Conservation (phyloP, 176 grass and related monocot species). For the Secale cereale region DNA sequence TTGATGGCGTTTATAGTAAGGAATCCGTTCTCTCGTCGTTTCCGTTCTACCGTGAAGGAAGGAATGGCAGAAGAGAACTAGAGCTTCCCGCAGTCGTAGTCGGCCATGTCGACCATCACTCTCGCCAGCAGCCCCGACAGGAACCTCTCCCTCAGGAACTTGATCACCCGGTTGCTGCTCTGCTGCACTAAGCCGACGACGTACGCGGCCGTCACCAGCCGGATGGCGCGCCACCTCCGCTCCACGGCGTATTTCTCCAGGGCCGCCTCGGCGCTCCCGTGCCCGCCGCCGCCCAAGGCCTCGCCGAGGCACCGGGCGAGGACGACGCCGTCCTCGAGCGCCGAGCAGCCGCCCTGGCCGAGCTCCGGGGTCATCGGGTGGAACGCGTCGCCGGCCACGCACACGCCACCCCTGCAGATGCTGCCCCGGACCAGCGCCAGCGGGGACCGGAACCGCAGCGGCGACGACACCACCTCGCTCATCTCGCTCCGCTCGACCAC, state of each 20-base stretch:
- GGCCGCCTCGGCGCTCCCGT: constrained; percentile 6
- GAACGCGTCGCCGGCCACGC: constrained; percentile 72
- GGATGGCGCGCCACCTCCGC: constrained; percentile 52
- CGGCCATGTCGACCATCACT: constrained; percentile 25
- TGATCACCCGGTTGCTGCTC: constrained; percentile 30
- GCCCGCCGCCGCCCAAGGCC: neutral
- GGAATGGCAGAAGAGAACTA: no score
- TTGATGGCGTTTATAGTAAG: neutral
- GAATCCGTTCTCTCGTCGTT: neutral
- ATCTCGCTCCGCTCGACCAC: constrained; percentile 66
- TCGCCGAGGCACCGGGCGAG: constrained; percentile 61
- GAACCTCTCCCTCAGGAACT: constrained; percentile 50
- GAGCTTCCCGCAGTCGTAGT: constrained; percentile 35
- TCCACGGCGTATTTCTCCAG: constrained; percentile 43
- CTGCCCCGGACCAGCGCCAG: constrained; percentile 49
- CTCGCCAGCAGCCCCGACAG: constrained; percentile 33
- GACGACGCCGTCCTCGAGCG: constrained; percentile 73
- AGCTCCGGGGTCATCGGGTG: constrained; percentile 91
- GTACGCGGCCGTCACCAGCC: constrained; percentile 37
- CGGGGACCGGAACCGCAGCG: constrained; percentile 63
- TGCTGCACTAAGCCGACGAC: constrained; percentile 54
- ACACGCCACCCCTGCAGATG: constrained; percentile 55
- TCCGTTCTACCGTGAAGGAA: neutral
- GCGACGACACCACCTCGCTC: constrained; percentile 50
- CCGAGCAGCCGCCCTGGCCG: constrained; percentile 66